Evolutionary conservation across 371 early-diverging fungal genomes (phyloP).

Genomic region (Actinomucor elegans): DNA sequence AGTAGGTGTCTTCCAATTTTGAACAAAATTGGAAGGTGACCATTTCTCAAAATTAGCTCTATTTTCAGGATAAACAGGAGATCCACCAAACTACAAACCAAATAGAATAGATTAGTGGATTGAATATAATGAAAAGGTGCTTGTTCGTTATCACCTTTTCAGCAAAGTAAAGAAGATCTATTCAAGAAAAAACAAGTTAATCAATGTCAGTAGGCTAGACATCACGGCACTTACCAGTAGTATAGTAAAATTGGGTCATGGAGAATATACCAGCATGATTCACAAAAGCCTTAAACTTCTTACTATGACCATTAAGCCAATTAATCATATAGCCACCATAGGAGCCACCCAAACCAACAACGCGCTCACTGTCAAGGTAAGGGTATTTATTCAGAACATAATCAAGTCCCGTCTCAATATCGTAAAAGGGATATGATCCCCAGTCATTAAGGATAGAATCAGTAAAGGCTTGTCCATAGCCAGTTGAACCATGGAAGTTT

Average conservation of each 20-base stretch:
- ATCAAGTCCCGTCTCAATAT: conserved; percentile 74
- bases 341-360: conserved; percentile 76
- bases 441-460: conserved; percentile 75
- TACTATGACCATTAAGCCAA: conserved; percentile 57
- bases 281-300: conserved; percentile 74
- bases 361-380: conserved; percentile 61
- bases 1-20: conserved; percentile 81
- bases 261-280: conserved; percentile 87
- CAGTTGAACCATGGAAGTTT: conserved; percentile 82
- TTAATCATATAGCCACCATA: conserved; percentile 90
- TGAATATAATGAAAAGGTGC: too few species aligned
- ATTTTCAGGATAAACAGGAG: conserved; percentile 59
- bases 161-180: conserved; percentile 79
- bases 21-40: conserved; percentile 72
- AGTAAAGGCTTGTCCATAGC: conserved; percentile 78
- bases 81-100: conserved; percentile 77
- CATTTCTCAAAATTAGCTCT: conserved; percentile 64
- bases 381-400: conserved; percentile 58
- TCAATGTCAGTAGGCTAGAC: too few species aligned
- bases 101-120: too few species aligned
- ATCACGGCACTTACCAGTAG: conserved; percentile 79
- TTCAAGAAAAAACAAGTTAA: too few species aligned
- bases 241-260: conserved; percentile 62
- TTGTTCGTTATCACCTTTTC: too few species aligned
- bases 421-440: conserved; percentile 77